Conservation (phyloP, 1,284 basidiomycete species). For the Cryptococcus sp. region DNA sequence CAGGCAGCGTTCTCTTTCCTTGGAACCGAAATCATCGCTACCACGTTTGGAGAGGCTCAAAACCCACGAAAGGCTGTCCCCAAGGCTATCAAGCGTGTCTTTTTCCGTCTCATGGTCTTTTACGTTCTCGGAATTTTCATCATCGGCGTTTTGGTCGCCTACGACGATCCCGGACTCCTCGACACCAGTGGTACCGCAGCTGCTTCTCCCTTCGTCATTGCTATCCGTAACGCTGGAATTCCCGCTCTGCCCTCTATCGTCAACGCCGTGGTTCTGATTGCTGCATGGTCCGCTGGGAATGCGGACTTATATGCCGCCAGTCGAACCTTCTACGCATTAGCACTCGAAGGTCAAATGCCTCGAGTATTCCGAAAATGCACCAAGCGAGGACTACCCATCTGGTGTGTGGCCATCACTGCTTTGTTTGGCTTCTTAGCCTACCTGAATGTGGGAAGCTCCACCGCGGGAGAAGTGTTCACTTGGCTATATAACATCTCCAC, state of each 20-base stretch:
- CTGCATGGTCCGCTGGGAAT: constrained; percentile 81
- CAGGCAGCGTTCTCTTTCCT: constrained; percentile 80
- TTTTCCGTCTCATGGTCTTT: constrained; percentile 72
- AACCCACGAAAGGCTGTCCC: constrained; percentile 73
- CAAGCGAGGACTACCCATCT: constrained; percentile 65
- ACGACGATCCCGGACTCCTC: constrained; percentile 60
- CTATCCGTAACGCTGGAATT: constrained; percentile 70
- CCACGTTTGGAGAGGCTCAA: constrained; percentile 55
- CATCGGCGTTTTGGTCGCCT: constrained; percentile 75
- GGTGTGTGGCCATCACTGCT: constrained; percentile 56
- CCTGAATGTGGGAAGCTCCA: constrained; percentile 49
- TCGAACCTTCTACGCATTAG: constrained; percentile 75
- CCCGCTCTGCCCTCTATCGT: constrained; percentile 55
- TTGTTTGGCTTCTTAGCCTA: constrained; percentile 55
- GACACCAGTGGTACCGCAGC: constrained; percentile 53
- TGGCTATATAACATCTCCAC: constrained; percentile 65
- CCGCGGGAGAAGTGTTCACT: constrained; percentile 48
- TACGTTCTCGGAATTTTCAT: constrained; percentile 51
- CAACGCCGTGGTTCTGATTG: constrained; percentile 58
- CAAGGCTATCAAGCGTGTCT: constrained; percentile 73
- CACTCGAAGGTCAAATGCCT: constrained; percentile 67
- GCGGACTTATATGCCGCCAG: constrained; percentile 74
- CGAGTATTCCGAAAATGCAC: constrained; percentile 59
- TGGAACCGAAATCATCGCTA: constrained; percentile 75
- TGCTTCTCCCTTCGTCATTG: constrained; percentile 74